Percentiles rank a stretch among this genome's conserved stretches.
phyloP scores from a whole-genome alignment of 1,284 basidiomycete species.

The Pyrrhoderma noxium region DNA sequence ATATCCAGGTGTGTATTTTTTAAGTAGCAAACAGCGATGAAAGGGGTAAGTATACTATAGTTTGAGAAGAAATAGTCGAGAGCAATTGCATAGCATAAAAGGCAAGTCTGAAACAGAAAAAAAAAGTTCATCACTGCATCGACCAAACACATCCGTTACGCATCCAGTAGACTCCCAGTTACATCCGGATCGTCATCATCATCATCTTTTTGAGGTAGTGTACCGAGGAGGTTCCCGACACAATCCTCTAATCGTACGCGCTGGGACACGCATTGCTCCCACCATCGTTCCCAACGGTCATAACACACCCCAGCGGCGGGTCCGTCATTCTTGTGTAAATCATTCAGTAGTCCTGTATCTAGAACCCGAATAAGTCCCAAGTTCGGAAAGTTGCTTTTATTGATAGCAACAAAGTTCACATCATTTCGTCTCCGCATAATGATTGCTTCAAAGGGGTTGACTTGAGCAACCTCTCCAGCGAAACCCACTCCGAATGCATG shows the following conservation, averaged over 20 bases:
- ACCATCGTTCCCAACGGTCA: conserved; percentile 67
- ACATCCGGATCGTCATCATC: conserved; percentile 26
- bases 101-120: background rate
- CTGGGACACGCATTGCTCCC: conserved; percentile 39
- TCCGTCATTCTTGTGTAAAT: conserved; percentile 47
- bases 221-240: conserved; percentile 51
- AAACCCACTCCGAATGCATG: conserved; percentile 62
- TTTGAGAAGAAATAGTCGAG: too few relatives aligned
- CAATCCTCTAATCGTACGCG: conserved; percentile 59
- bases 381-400: conserved; percentile 48
- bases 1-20: background rate
- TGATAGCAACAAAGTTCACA: conserved; percentile 52
- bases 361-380: conserved; percentile 51
- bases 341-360: conserved; percentile 44
- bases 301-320: conserved; percentile 36
- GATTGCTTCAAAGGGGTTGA: conserved; percentile 37
- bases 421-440: conserved; percentile 55
- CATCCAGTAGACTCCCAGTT: conserved; percentile 4
- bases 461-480: conserved; percentile 32
- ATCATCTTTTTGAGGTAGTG: conserved; percentile 41
- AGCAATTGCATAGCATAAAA: background rate
- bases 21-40: background rate
- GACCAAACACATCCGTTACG: background rate
- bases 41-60: background rate
- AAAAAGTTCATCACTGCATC: background rate